Evolutionary conservation across 164 flowering plant genomes (phyloP), one percentile per base, ranked within the genome.

Genomic region (Dillenia suffruticosa): DNA sequence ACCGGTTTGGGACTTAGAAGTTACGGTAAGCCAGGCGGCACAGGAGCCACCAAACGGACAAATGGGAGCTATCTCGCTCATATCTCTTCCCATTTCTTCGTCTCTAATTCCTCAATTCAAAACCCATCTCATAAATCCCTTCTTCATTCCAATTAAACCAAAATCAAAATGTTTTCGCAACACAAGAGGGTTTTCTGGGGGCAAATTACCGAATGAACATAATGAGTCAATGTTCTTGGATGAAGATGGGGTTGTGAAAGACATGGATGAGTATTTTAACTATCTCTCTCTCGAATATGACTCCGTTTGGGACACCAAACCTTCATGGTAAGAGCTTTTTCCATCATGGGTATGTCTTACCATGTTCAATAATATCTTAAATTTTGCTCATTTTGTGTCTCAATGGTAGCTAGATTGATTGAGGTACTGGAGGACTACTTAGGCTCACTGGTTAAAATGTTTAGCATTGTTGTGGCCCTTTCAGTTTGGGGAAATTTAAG

Each of bases 251-350:
- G 84, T 53, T 7, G 83, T 88, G 43, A 85, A 90, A 6, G 97
- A 90, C 64, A 88, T 90, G 96, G 92, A 88, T 59, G 90, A 88
- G 22, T 93, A 85, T 76, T 78, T 93, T 62, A 87, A 93, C 72
- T 49, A 82, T 61, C 92, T 90, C 53, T 87, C 97, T 52, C 94
- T 90, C 9, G 98, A 93, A 67, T 93, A 93, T 56, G 98, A 93
- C 55, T 87, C 98, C n/a, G 96, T 93, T 47, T 93, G 98, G 98
- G 98, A 93, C 78, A 93, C 98, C 67, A 92, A 92, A 47, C 98
- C 98, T n/a, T 74, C 87, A 16, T 92, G 98, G 93, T 89, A 53
- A 62, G 61, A 57, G 56, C 9, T 12, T 56, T 72, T 51, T 14
- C 10, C 43, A 62, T 62, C 26, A 44, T 53, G 46, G 63, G 58